Conservation (phyloP, 2,329 filamentous ascomycete species). For the Dothiorella sarmentorum region DNA sequence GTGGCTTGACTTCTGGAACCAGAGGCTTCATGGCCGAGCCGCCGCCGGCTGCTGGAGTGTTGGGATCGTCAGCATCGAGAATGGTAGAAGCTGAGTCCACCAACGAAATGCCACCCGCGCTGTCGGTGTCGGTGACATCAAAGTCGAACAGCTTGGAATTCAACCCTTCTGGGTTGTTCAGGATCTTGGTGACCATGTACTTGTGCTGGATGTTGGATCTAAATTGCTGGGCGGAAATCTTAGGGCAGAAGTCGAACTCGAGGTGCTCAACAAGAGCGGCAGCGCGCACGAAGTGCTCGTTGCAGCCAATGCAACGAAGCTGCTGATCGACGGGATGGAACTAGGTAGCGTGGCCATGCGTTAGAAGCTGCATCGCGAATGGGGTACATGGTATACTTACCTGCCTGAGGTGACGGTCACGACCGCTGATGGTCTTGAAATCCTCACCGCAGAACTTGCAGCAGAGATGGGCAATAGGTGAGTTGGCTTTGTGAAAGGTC, state of each 20-base stretch:
- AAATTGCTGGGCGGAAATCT: conserved; percentile 44
- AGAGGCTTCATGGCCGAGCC: background rate
- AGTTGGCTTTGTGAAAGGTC: conserved; percentile 46
- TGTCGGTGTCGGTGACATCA: background rate
- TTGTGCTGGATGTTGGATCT: conserved; percentile 51
- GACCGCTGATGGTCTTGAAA: conserved; percentile 52
- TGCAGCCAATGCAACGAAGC: conserved; percentile 54
- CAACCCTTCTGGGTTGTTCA: conserved; percentile 23
- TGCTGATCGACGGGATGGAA: conserved; percentile 49
- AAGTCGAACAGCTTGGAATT: conserved; percentile 19
- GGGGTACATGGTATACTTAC: conserved; percentile 33
- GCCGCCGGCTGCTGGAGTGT: background rate
- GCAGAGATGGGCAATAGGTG: conserved; percentile 45
- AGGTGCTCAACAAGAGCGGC: conserved; percentile 52
- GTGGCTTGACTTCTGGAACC: background rate
- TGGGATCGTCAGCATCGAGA: background rate
- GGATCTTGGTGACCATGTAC: conserved; percentile 41
- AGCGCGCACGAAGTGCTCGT: conserved; percentile 46
- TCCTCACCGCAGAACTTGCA: conserved; percentile 57
- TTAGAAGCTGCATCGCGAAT: background rate
- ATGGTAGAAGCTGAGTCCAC: background rate
- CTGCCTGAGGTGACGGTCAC: conserved; percentile 50
- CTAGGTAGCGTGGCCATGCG: conserved; percentile 35
- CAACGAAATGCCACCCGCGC: background rate
- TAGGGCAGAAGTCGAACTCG: conserved; percentile 50